Conservation (phyloP, 176 grass and related monocot genomes). For the Lolium multiflorum region DNA sequence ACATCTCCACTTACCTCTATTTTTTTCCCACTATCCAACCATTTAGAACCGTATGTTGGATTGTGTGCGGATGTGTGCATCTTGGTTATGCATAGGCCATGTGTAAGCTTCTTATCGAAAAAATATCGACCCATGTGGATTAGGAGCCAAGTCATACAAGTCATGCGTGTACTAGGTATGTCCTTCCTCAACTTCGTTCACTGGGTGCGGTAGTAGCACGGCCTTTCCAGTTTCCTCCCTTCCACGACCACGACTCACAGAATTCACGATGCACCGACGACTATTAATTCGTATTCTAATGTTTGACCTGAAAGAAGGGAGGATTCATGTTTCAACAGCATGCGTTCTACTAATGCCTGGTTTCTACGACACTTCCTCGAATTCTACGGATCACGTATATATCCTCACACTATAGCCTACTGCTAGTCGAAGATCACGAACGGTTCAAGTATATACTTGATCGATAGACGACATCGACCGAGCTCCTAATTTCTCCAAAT, state of each 20-base stretch:
- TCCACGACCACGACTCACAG: not conserved
- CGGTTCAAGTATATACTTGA: slow-evolving; percentile 17
- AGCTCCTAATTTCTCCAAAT: not conserved
- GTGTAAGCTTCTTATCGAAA: too few species aligned
- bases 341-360: not conserved
- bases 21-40: too few species aligned
- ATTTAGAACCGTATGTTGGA: too few species aligned
- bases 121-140: too few species aligned
- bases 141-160: not conserved
- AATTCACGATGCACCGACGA: not conserved
- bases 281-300: not conserved
- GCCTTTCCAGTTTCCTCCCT: not conserved
- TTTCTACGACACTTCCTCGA: not conserved
- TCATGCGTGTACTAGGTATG: not conserved
- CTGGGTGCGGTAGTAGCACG: not conserved
- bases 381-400: not conserved
- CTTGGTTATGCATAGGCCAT: too few species aligned
- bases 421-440: not conserved
- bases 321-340: not conserved
- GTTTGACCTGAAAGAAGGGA: not conserved
- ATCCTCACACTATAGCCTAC: not conserved
- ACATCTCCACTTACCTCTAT: too few species aligned
- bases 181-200: not conserved
- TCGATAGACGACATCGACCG: not conserved
- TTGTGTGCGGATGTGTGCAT: too few species aligned